These are phyloP conservation scores for Calycina herbarum DNA, from an alignment of 2,329 filamentous ascomycete species.

Conservation along the genomic window DNA sequence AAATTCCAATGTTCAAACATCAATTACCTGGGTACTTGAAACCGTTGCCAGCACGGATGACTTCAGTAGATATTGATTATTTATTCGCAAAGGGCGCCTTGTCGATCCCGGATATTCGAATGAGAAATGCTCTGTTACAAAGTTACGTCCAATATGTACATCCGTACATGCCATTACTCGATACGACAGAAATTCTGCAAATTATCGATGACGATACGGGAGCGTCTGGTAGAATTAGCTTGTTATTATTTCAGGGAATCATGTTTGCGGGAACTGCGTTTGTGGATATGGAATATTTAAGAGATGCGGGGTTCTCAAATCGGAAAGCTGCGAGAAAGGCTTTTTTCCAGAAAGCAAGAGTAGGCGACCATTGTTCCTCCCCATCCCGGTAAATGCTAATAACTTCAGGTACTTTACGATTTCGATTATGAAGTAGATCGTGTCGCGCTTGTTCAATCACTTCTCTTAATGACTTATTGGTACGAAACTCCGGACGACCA, in stretches of 20 bases:
- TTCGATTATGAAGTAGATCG: conserved; percentile 94
- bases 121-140: conserved; percentile 80
- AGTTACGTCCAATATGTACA: conserved; percentile 88
- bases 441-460: conserved; percentile 81
- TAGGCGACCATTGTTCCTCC: conserved; percentile 45
- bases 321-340: conserved; percentile 81
- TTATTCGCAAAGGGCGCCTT: conserved; percentile 82
- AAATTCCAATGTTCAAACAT: conserved; percentile 26
- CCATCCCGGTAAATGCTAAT: conserved; percentile 19
- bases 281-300: conserved; percentile 75
- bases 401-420: conserved; percentile 75
- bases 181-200: conserved; percentile 60
- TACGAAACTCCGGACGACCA: conserved; percentile 96
- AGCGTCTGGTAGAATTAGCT: conserved; percentile 69
- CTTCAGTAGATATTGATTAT: conserved; percentile 79
- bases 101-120: conserved; percentile 64
- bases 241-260: conserved; percentile 88
- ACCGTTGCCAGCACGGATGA: conserved; percentile 73
- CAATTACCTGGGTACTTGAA: conserved; percentile 69
- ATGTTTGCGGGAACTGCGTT: conserved; percentile 94
- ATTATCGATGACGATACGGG: conserved; percentile 68
- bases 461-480: conserved; percentile 95
- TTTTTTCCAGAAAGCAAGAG: conserved; percentile 86
- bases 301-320: conserved; percentile 72
- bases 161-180: conserved; percentile 89